Base-by-base conservation (phyloP, 805 yeast species). In the Spathaspora boniae region DNA sequence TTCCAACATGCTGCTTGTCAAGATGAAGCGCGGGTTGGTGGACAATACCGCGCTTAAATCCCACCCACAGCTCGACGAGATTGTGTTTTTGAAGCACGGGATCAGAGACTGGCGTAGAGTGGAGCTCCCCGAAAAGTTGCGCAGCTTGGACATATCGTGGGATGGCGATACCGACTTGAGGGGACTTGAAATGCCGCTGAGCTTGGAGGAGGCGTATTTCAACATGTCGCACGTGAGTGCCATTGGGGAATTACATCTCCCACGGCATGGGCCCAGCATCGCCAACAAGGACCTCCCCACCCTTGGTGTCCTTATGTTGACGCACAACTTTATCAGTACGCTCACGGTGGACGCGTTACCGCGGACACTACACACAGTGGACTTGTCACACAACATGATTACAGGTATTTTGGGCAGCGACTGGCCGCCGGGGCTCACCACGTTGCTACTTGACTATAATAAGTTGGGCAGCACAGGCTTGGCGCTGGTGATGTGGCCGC, bases 141-240 rank as follows among this genome's bases (percentile, higher is more conserved):
- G 31, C 9, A 56, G 56, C 29, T 39, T 65, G 24, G 70, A 64
- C 37, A 32, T 56, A n/a, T 64, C 70, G 8, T 65, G 71, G 71
- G 48, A 48, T 19, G 42, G 48, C 2, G 37, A 28, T 6, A 46
- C 54, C 3, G 49, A 57, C 29, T 43, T 58, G n/a, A 28, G 39
- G 11, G 50, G 60, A 1, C 39, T 65, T 12, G 19, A 31, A 0
- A 33, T 56, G 2, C 65, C 64, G 1, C 40, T 37, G 4, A 32
- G 44, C 2, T 36, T 61, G 7, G 35, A 37, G 4, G 56, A 62
- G 12, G 34, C 64, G 8, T 64, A 51, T 41, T 55, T 64, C 51
- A 65, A 64, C 34, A 46, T 45, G 37, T 50, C 58, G 4, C 56
- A 56, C 2, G 37, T 61, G 9, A 34, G 40, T 9, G 39, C 47